Evolutionary conservation across 495 filamentous ascomycete genomes (phyloP).

Genomic region (Apiosordaria backusii): DNA sequence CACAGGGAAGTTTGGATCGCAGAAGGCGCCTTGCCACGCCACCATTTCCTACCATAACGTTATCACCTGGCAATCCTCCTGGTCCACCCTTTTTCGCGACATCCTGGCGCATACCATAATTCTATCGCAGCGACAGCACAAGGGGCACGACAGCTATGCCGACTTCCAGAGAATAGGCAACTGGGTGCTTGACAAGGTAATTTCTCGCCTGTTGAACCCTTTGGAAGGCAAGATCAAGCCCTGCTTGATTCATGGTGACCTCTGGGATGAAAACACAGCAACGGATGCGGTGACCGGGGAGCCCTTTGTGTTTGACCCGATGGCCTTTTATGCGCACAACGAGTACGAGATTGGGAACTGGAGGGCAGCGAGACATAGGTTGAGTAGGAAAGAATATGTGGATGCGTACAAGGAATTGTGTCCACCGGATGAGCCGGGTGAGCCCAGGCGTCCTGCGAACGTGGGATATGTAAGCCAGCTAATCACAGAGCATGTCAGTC

Average conservation of each 20-base stretch:
- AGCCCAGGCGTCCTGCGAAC: background rate
- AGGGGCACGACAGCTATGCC: slow-evolving; percentile 17
- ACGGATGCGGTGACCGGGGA: slow-evolving; percentile 27
- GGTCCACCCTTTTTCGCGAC: background rate
- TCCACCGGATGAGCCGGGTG: slow-evolving; percentile 22
- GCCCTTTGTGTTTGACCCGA: slow-evolving; percentile 45
- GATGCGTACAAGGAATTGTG: slow-evolving; percentile 15
- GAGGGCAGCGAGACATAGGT: slow-evolving; percentile 16
- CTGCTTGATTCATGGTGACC: slow-evolving; percentile 44
- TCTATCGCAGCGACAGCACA: slow-evolving; percentile 16
- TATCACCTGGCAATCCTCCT: slow-evolving; percentile 39
- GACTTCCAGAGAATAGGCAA: slow-evolving; percentile 9
- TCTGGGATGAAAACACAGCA: slow-evolving; percentile 45
- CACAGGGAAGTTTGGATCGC: slow-evolving; percentile 51
- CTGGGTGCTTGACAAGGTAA: slow-evolving; percentile 28
- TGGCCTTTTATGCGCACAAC: slow-evolving; percentile 48
- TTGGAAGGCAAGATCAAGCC: slow-evolving; percentile 41
- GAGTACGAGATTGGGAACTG: slow-evolving; percentile 46
- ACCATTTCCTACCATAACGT: slow-evolving; percentile 19
- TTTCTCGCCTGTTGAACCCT: slow-evolving; percentile 35
- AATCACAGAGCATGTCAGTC: background rate
- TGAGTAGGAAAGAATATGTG: slow-evolving; percentile 14
- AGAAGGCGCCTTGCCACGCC: slow-evolving; percentile 40
- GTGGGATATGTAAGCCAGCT: background rate
- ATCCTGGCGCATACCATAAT: slow-evolving; percentile 17